Conservation (phyloP, 208 protist genomes). For the Trypanosoma melophagium region DNA sequence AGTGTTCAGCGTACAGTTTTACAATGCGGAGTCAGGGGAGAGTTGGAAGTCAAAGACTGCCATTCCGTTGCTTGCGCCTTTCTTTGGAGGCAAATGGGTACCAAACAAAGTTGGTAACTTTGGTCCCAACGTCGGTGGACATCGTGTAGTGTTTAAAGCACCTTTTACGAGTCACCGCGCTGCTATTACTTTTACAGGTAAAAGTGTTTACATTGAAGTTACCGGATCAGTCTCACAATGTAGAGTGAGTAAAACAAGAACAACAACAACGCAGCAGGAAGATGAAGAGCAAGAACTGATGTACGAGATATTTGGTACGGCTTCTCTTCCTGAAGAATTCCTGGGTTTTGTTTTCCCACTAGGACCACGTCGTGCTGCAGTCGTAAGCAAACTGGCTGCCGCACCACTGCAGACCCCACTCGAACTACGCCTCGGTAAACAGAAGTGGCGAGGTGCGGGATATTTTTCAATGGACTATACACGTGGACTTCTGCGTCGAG, state of each 20-base stretch:
- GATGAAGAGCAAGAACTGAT: background rate
- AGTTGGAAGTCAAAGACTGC: conserved; percentile 15
- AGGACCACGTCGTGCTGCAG: conserved; percentile 32
- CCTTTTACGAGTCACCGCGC: background rate
- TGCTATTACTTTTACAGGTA: background rate
- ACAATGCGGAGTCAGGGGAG: conserved; percentile 17
- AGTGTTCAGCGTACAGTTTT: conserved; percentile 34
- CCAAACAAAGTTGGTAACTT: conserved; percentile 23
- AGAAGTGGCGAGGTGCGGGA: conserved; percentile 7
- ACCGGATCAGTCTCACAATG: background rate
- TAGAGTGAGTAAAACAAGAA: background rate
- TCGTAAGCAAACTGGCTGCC: conserved; percentile 44
- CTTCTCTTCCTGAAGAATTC: conserved; percentile 21
- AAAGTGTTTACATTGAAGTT: conserved; percentile 13
- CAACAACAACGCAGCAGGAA: conserved; percentile 4
- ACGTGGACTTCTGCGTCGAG: conserved; percentile 38
- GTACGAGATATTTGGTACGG: conserved; percentile 12
- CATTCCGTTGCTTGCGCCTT: conserved; percentile 12
- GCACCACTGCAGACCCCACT: conserved; percentile 18
- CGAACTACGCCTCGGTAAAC: conserved; percentile 5
- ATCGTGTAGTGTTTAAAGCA: conserved; percentile 26
- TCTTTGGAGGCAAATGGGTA: conserved; percentile 29
- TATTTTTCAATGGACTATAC: conserved; percentile 52
- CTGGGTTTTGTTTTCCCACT: conserved; percentile 49
- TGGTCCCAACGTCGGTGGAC: conserved; percentile 28